These are phyloP conservation scores for Pleurotus salmoneostramineus DNA, from an alignment of 768 basidiomycete species.

Conservation along the genomic window DNA sequence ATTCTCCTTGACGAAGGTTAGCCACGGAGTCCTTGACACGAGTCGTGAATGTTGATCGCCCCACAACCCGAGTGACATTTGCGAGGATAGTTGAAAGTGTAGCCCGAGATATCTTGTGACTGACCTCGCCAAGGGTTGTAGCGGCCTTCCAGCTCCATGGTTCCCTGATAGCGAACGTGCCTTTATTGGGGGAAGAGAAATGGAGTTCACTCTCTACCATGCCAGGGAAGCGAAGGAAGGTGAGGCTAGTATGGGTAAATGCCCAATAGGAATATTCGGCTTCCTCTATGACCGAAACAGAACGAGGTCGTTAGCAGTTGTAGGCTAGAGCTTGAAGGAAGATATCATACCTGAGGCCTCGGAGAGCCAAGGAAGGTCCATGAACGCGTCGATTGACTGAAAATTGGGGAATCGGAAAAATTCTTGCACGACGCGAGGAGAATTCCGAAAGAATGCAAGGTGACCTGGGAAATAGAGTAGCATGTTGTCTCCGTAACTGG, in stretches of 20 bases:
- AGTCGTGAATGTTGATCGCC: neutral
- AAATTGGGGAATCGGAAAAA: slow-evolving; percentile 8
- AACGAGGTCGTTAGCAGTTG: neutral
- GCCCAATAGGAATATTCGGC: slow-evolving; percentile 6
- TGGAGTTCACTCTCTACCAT: slow-evolving; percentile 4
- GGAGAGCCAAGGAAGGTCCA: slow-evolving; percentile 3
- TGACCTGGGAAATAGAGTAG: slow-evolving; percentile 6
- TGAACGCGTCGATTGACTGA: neutral
- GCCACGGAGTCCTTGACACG: neutral
- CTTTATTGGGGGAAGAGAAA: neutral
- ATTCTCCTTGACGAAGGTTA: neutral
- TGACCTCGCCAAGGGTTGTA: neutral
- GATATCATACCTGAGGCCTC: neutral
- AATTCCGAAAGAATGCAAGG: slow-evolving; percentile 6
- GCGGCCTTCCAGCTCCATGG: neutral
- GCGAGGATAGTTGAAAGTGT: no score
- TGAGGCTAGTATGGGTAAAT: neutral
- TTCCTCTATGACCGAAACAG: neutral
- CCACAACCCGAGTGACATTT: no score
- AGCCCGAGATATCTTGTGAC: no score
- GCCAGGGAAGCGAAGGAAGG: slow-evolving; percentile 7
- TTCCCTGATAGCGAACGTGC: neutral
- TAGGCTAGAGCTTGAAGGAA: neutral
- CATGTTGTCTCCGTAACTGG: neutral
- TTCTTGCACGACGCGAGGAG: neutral